These are phyloP conservation scores for Lyophyllum decastes DNA, from an alignment of 768 basidiomycete genomes.

Conservation along the genomic window DNA sequence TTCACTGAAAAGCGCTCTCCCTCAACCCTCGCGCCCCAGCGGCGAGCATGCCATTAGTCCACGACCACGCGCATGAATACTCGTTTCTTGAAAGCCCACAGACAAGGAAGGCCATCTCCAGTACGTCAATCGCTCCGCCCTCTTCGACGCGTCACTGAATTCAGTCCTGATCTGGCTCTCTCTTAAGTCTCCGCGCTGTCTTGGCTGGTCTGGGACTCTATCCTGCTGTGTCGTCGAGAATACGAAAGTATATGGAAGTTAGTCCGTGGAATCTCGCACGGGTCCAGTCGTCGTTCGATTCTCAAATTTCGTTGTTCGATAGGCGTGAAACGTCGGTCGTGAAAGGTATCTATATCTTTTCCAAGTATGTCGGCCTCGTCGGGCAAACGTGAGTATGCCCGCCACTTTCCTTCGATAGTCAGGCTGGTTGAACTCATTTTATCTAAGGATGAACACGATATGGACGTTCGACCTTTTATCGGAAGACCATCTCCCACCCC, in stretches of 20 bases:
- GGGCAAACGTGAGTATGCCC: not conserved
- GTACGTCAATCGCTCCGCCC: not conserved
- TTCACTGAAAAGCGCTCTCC: too few relatives aligned
- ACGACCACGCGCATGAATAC: not conserved
- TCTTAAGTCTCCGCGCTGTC: not conserved
- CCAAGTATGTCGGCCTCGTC: conserved; percentile 1
- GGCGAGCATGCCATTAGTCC: too few relatives aligned
- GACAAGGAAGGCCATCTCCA: not conserved
- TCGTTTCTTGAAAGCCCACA: not conserved
- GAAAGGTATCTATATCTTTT: not conserved
- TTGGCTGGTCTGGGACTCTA: not conserved
- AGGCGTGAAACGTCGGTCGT: conserved; percentile 1
- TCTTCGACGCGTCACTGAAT: not conserved
- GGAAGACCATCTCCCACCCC: not conserved
- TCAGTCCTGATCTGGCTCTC: not conserved
- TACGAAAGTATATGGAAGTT: conserved; percentile 5
- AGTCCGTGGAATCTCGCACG: not conserved
- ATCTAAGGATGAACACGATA: not conserved
- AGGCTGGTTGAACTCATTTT: not conserved
- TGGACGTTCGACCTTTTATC: not conserved
- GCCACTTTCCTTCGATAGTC: too few relatives aligned
- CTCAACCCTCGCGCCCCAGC: too few relatives aligned
- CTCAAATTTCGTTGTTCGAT: not conserved
- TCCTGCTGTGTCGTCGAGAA: not conserved
- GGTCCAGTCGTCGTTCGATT: too few relatives aligned